Conservation (phyloP, 345 rosid species). For the Salix caprea region DNA sequence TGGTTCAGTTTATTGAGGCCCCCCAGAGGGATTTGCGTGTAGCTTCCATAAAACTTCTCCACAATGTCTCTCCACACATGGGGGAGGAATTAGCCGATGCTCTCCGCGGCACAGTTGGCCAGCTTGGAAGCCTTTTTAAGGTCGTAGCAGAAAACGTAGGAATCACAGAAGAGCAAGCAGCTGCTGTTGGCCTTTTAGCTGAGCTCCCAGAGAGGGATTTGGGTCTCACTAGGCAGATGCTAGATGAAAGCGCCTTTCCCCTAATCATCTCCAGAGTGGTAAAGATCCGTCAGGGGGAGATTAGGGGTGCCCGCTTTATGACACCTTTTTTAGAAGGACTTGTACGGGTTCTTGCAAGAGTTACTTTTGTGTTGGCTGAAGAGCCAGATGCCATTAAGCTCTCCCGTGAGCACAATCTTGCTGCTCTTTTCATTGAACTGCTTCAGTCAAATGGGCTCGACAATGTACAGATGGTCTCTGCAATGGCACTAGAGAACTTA, state of each 20-base stretch:
- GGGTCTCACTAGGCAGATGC: slow-evolving; percentile 81
- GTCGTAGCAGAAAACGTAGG: slow-evolving; percentile 64
- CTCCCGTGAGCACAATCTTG: slow-evolving; percentile 61
- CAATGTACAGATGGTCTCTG: slow-evolving; percentile 73
- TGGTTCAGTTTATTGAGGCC: slow-evolving; percentile 94
- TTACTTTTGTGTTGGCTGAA: slow-evolving; percentile 68
- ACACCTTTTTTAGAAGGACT: slow-evolving; percentile 81
- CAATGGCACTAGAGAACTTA: slow-evolving; percentile 82
- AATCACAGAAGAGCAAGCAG: slow-evolving; percentile 88
- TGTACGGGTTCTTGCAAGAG: slow-evolving; percentile 65
- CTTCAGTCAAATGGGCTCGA: slow-evolving; percentile 73
- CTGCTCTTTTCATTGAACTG: slow-evolving; percentile 63
- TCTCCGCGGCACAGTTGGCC: slow-evolving; percentile 74
- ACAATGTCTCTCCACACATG: slow-evolving; percentile 75
- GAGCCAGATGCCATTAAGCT: slow-evolving; percentile 59
- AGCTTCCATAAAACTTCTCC: slow-evolving; percentile 81
- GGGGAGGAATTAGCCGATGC: slow-evolving; percentile 78
- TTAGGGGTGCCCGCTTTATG: slow-evolving; percentile 65
- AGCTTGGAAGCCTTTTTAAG: slow-evolving; percentile 64
- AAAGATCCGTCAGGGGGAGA: slow-evolving; percentile 66
- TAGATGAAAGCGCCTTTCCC: slow-evolving; percentile 68
- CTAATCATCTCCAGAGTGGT: slow-evolving; percentile 47
- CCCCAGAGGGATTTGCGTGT: slow-evolving; percentile 73
- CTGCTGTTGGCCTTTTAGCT: slow-evolving; percentile 83
- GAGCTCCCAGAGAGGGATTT: slow-evolving; percentile 94